These are phyloP conservation scores for Uronychia setigera DNA, from an alignment of 73 alveolate species.

Conservation along the genomic window DNA sequence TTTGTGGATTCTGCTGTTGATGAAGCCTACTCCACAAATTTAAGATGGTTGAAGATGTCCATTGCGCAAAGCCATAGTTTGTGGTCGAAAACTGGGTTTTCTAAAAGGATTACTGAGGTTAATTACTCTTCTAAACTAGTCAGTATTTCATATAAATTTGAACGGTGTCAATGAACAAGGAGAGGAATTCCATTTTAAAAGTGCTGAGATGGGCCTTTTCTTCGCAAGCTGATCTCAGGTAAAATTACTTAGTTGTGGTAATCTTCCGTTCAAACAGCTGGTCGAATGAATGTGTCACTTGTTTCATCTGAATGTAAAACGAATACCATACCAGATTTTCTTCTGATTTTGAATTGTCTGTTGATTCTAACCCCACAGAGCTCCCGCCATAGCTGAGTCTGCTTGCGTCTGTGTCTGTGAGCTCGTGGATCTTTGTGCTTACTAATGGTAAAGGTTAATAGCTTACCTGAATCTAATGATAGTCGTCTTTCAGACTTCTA, in stretches of 20 bases:
- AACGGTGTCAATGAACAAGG: not conserved
- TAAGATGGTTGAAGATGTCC: not conserved
- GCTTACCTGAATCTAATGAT: not conserved
- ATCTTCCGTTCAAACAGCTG: not conserved
- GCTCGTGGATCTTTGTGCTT: not conserved
- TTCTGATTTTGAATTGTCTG: not conserved
- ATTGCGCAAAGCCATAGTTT: not conserved
- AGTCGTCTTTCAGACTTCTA: not conserved
- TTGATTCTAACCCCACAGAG: not conserved
- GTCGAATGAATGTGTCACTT: not conserved
- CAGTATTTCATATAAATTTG: not conserved
- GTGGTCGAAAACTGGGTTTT: not conserved
- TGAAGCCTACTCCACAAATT: not conserved
- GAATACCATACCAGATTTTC: not conserved
- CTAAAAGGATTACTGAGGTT: not conserved
- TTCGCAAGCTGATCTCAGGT: not conserved
- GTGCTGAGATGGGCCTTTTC: not conserved
- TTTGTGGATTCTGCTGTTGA: not conserved
- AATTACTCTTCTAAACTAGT: not conserved
- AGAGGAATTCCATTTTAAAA: not conserved
- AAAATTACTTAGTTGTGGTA: not conserved
- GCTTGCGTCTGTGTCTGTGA: not conserved
- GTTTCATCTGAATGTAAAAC: not conserved
- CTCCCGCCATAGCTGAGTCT: not conserved
- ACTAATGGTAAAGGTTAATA: not conserved